These are phyloP conservation scores for Meyerozyma carpophila DNA, from an alignment of 1,139 yeast species.

Conservation along the genomic window DNA sequence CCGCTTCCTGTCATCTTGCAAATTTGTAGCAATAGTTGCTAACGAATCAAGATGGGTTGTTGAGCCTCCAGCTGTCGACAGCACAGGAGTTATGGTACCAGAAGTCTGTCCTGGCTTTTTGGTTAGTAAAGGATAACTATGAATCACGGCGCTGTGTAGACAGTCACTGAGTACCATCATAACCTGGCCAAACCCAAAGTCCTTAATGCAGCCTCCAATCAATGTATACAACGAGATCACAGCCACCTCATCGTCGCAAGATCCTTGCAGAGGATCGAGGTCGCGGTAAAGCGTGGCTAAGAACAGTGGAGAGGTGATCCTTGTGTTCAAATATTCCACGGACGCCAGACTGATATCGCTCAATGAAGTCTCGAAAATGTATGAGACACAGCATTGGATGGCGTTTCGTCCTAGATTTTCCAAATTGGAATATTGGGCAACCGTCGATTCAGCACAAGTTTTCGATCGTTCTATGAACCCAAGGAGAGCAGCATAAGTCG, in stretches of 20 bases:
- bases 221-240: conserved; percentile 50
- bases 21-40: conserved; percentile 3
- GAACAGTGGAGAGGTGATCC: conserved; percentile 39
- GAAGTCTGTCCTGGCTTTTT: conserved; percentile 15
- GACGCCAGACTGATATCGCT: conserved; percentile 25
- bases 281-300: conserved; percentile 47
- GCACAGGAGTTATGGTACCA: too few relatives aligned
- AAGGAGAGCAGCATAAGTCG: neutral
- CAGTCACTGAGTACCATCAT: conserved; percentile 61
- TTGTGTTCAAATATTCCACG: conserved; percentile 50
- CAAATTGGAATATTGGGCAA: neutral
- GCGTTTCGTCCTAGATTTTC: neutral
- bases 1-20: conserved; percentile 4
- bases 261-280: conserved; percentile 38
- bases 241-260: conserved; percentile 42
- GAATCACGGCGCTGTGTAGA: conserved; percentile 55
- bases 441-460: conserved; percentile 1
- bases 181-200: conserved; percentile 71
- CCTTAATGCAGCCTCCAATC: conserved; percentile 68
- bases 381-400: neutral
- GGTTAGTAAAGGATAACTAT: conserved; percentile 59
- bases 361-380: conserved; percentile 12
- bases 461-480: conserved; percentile 1
- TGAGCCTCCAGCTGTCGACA: neutral
- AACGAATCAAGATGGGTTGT: conserved; percentile 4